Evolutionary conservation across 208 protist genomes (phyloP), one percentile per base, ranked within the genome.

Genomic region (Trypanosoma platydactyli): DNA sequence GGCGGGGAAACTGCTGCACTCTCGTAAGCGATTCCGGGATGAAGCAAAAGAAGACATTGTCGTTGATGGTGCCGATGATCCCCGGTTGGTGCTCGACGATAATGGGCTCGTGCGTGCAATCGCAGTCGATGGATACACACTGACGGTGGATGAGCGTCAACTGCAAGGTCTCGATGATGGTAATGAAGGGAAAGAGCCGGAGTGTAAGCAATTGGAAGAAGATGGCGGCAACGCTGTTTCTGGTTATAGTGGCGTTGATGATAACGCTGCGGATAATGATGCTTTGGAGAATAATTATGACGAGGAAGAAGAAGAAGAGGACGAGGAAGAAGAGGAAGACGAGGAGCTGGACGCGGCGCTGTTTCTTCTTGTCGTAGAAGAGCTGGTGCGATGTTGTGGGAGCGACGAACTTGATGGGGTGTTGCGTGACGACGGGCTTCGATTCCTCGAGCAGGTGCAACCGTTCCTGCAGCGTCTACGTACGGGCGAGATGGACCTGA

Each of bases 361-460:
- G 12, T 29, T 88, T 9, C 74, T 91, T 6, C 85, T 85, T 7
- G 74, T 89, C 4, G 79, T 81, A 24, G 82, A 87, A 75, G 83
- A 83, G 64, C 73, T 94, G 18, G 69, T 94, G 56, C 68, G 68
- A 27, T 94, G 88, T 67, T 94, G 84, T 62, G 76, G 84, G 51
- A 71, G 67, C 27, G 81, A 85, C 27, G 85, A 90, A 50, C 71
- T 89, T 18, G 80, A 89, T 55, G 66, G 58, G n/a, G 58, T 73
- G 56, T 12, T 67, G 67, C 54, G 51, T 27, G 46, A 71, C 25
- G 80, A 83, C 27, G 83, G 76, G 1, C 38, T 30, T 11, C 61
- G 61, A 40, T 91, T 89, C 61, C 45, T 74, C 12, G 55, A 40
- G 15, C 27, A 65, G 1, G 88, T 70, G 24, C 76, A 73, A 40